These are phyloP conservation scores for Coniochaeta sp. DNA, from an alignment of 2,329 filamentous ascomycete genomes.

Conservation along the genomic window DNA sequence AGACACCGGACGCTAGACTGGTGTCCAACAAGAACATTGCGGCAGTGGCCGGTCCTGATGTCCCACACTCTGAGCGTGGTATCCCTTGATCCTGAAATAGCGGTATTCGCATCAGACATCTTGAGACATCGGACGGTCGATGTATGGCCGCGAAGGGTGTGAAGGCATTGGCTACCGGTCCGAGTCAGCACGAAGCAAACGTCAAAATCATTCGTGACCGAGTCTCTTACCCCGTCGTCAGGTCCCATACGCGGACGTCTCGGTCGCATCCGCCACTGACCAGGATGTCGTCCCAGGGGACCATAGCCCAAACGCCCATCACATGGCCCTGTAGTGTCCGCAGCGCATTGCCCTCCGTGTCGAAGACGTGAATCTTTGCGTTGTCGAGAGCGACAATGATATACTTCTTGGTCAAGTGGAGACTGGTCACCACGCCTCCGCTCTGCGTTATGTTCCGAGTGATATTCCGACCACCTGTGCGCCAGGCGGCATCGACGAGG, in stretches of 20 bases:
- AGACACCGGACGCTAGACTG: conserved; percentile 93
- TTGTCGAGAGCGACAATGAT: conserved; percentile 98
- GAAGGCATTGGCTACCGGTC: conserved; percentile 55
- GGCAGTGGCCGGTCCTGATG: conserved; percentile 77
- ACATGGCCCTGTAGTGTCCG: conserved; percentile 91
- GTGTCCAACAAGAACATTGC: conserved; percentile 87
- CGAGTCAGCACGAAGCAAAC: conserved; percentile 17
- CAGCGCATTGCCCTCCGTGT: conserved; percentile 80
- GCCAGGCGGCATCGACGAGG: conserved; percentile 95
- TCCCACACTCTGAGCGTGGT: conserved; percentile 96
- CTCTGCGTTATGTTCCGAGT: conserved; percentile 90
- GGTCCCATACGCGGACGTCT: conserved; percentile 94
- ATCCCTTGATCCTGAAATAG: conserved; percentile 92
- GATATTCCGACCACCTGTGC: conserved; percentile 78
- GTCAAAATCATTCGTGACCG: too few species aligned
- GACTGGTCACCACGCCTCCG: conserved; percentile 90
- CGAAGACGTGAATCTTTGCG: conserved; percentile 96
- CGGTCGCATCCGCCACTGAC: conserved; percentile 96
- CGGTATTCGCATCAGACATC: conserved; percentile 90
- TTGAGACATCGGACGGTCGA: conserved; percentile 95
- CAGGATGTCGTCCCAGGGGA: conserved; percentile 90
- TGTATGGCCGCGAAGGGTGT: conserved; percentile 87
- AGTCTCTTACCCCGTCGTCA: conserved; percentile 71
- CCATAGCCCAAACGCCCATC: conserved; percentile 99
- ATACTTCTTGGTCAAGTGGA: conserved; percentile 91